These are phyloP conservation scores for Leishmania lainsoni DNA, from an alignment of 208 protist genomes.

Conservation along the genomic window DNA sequence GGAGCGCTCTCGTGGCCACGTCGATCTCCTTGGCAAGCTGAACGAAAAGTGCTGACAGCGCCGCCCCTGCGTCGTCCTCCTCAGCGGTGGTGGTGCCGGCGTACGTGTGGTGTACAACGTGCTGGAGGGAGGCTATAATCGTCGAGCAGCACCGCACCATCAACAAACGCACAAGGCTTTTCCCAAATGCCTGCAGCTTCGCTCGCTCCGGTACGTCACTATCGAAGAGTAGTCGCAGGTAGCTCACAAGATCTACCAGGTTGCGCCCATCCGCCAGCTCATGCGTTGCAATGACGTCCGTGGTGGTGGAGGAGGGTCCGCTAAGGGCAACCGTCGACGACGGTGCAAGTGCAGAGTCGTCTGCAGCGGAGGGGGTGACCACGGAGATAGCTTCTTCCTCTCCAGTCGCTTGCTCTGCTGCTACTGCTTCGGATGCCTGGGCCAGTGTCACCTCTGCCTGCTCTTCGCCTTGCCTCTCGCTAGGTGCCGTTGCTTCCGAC, in stretches of 20 bases:
- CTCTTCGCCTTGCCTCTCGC: not conserved
- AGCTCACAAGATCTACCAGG: conserved; percentile 61
- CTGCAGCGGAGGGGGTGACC: not conserved
- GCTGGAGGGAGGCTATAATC: conserved; percentile 60
- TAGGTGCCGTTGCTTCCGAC: not conserved
- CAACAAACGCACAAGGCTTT: conserved; percentile 57
- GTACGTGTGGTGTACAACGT: conserved; percentile 67
- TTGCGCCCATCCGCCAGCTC: conserved; percentile 16
- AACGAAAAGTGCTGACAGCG: conserved; percentile 34
- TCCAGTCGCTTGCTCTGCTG: not conserved
- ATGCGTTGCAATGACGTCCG: conserved; percentile 16
- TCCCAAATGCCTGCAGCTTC: conserved; percentile 64
- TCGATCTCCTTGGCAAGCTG: conserved; percentile 55
- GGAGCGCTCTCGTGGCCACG: conserved; percentile 52
- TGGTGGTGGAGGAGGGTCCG: conserved; percentile 29
- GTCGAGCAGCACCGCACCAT: conserved; percentile 80
- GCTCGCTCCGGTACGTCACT: conserved; percentile 57
- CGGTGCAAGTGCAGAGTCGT: not conserved
- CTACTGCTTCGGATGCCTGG: not conserved
- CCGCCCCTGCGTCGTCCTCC: not conserved
- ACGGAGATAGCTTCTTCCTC: not conserved
- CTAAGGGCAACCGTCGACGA: not conserved
- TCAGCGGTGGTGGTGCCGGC: not conserved
- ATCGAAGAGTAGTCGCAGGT: conserved; percentile 61
- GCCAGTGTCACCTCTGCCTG: not conserved